Conservation (phyloP, 1,139 yeast genomes). For the Insectozyma bohioensis region DNA sequence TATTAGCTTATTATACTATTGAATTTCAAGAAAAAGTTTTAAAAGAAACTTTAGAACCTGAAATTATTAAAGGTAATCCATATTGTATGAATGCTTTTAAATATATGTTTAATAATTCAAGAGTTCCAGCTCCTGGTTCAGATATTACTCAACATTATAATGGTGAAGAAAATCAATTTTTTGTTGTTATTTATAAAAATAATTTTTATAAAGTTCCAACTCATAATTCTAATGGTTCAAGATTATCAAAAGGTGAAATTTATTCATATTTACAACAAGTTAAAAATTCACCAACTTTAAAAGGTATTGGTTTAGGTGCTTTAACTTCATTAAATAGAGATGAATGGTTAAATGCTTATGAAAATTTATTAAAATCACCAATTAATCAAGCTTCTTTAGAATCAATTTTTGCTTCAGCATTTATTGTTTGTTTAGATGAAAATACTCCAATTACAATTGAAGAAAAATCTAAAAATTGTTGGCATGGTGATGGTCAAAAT, state of each 20-base stretch:
- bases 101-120: slow-evolving; percentile 86
- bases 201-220: slow-evolving; percentile 81
- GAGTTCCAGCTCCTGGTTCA: slow-evolving; percentile 66
- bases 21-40: slow-evolving; percentile 58
- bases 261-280: slow-evolving; percentile 65
- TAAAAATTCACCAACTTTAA: slow-evolving; percentile 34
- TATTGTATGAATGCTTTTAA: slow-evolving; percentile 93
- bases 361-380: slow-evolving; percentile 55
- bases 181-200: slow-evolving; percentile 73
- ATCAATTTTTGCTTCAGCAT: slow-evolving; percentile 75
- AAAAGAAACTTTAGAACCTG: slow-evolving; percentile 68
- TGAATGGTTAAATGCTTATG: slow-evolving; percentile 67
- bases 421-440: slow-evolving; percentile 77
- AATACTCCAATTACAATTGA: slow-evolving; percentile 74
- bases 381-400: slow-evolving; percentile 60
- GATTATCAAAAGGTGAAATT: slow-evolving; percentile 59
- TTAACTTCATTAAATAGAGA: slow-evolving; percentile 87
- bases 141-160: slow-evolving; percentile 56
- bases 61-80: slow-evolving; percentile 76
- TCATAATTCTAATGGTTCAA: slow-evolving; percentile 54
- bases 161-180: slow-evolving; percentile 61
- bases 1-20: slow-evolving; percentile 53
- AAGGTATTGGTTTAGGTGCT: slow-evolving; percentile 65
- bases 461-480: slow-evolving; percentile 81
- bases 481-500: slow-evolving; percentile 95